phyloP scores from a whole-genome alignment of 164 flowering plant species.

The Magnolia officinalis region DNA sequence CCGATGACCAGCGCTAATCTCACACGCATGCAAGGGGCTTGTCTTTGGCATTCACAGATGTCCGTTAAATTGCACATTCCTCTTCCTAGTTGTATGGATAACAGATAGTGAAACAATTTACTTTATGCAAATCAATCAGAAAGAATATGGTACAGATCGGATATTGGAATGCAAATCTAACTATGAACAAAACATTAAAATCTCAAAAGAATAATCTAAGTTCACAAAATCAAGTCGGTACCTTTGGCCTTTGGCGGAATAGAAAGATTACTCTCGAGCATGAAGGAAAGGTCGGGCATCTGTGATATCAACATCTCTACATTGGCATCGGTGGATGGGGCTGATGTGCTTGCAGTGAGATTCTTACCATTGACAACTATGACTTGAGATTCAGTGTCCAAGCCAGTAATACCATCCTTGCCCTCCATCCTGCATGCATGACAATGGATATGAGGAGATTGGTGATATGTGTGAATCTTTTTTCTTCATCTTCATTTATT shows the following conservation, averaged over 20 bases:
- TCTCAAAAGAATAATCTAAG: slow-evolving; percentile 1
- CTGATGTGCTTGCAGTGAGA: not conserved
- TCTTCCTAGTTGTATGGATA: not conserved
- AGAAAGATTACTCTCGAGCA: slow-evolving; percentile 23
- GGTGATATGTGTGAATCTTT: too few species aligned
- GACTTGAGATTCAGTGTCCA: not conserved
- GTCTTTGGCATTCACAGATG: not conserved
- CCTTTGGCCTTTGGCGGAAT: slow-evolving; percentile 20
- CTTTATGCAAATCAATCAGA: not conserved
- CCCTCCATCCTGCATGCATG: slow-evolving; percentile 9
- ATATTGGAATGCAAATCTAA: not conserved
- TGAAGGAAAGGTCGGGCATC: slow-evolving; percentile 31
- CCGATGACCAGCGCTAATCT: too few species aligned
- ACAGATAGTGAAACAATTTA: too few species aligned
- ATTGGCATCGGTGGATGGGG: slow-evolving; percentile 11
- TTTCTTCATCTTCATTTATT: too few species aligned
- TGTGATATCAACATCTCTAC: slow-evolving; percentile 22
- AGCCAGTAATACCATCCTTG: slow-evolving; percentile 6
- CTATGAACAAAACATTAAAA: not conserved
- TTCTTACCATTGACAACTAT: not conserved
- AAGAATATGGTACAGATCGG: not conserved
- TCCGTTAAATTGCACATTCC: not conserved
- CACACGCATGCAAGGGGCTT: too few species aligned
- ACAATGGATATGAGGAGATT: not conserved
- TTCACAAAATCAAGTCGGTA: slow-evolving; percentile 9